A percentile compares a stretch with the other conserved stretches of the same genome.
Conservation (phyloP, 257 asterid genomes). For the Solanum medicagineum region DNA sequence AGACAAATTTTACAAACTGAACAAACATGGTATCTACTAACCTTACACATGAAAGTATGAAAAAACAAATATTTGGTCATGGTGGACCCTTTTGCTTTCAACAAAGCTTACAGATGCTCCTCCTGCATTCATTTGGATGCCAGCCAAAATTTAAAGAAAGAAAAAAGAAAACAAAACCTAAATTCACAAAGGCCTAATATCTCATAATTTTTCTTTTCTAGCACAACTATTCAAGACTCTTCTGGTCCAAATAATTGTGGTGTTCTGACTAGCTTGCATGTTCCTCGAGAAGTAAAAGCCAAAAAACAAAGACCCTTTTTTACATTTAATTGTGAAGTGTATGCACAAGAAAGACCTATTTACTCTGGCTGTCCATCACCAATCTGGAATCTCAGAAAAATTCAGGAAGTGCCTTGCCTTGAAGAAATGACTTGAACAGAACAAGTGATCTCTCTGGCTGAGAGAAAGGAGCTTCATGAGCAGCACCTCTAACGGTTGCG, state of each 20-base stretch:
- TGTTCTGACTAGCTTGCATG: background rate
- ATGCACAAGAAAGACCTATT: background rate
- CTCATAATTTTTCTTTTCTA: background rate
- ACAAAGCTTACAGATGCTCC: background rate
- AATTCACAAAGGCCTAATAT: background rate
- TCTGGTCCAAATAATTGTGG: background rate
- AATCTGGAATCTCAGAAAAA: constrained; percentile 6
- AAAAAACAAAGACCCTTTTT: background rate
- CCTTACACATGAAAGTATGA: background rate
- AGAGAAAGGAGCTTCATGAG: constrained; percentile 74
- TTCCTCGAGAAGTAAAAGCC: background rate
- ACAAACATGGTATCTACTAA: background rate
- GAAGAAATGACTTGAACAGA: constrained; percentile 49
- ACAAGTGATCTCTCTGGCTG: constrained; percentile 65
- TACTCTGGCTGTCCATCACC: background rate
- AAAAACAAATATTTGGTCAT: background rate
- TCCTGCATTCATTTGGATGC: background rate
- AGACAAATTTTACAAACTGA: background rate
- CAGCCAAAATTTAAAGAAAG: background rate
- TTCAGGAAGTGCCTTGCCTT: constrained; percentile 46
- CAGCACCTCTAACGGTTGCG: constrained; percentile 65
- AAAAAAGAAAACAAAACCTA: background rate
- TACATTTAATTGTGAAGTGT: background rate
- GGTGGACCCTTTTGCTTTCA: background rate
- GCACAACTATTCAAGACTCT: background rate